These are phyloP conservation scores for Pelargonium australe DNA, from an alignment of 441 rosid species.

Conservation along the genomic window DNA sequence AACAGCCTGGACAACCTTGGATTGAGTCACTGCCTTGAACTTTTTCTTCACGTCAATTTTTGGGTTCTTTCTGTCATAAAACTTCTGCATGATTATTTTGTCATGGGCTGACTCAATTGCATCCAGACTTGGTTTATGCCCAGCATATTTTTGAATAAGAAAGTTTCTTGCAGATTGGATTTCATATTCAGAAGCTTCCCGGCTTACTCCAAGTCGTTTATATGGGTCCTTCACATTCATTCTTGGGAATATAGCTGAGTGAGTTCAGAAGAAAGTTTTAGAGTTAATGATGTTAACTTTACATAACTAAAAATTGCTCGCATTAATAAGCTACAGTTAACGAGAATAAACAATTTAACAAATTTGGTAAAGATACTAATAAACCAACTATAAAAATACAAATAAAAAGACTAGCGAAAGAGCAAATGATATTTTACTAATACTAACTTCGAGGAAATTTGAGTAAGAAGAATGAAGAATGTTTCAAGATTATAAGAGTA, in stretches of 20 bases:
- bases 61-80: conserved; percentile 77
- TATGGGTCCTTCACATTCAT: conserved; percentile 77
- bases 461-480: conserved; percentile 1
- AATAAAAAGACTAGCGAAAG: neutral
- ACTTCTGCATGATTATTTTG: conserved; percentile 91
- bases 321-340: neutral
- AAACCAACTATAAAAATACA: neutral
- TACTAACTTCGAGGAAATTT: neutral
- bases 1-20: conserved; percentile 60
- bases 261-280: conserved; percentile 18
- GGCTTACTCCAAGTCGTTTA: conserved; percentile 88
- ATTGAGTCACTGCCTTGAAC: conserved; percentile 66
- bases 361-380: too few species aligned
- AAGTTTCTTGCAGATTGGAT: conserved; percentile 88
- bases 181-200: conserved; percentile 89
- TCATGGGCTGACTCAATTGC: conserved; percentile 92
- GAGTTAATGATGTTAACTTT: neutral
- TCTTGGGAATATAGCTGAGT: conserved; percentile 58
- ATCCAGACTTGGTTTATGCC: conserved; percentile 85
- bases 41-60: conserved; percentile 68
- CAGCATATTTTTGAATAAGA: conserved; percentile 65
- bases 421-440: neutral
- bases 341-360: neutral
- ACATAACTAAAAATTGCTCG: neutral
- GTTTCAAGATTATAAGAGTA: neutral